These are phyloP conservation scores for Xeromyces bisporus DNA, from an alignment of 495 filamentous ascomycete species.

Conservation along the genomic window DNA sequence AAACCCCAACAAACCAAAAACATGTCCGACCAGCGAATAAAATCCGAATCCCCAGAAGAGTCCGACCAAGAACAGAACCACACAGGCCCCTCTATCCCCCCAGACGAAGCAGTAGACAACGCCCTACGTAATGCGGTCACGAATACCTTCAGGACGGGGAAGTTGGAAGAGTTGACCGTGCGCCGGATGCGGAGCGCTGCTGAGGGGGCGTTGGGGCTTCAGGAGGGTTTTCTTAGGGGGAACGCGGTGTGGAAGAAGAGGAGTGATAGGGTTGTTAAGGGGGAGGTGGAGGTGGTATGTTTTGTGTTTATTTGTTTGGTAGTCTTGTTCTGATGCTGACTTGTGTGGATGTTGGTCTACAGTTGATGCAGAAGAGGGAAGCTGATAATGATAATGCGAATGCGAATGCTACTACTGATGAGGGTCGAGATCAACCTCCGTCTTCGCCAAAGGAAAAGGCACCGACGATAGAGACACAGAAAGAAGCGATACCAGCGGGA, in stretches of 20 bases:
- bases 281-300: too few relatives aligned
- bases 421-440: conserved; percentile 7
- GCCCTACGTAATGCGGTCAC: conserved; percentile 44
- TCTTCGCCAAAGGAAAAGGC: conserved; percentile 5
- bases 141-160: conserved; percentile 36
- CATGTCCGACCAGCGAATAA: conserved; percentile 20
- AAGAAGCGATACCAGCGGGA: too few relatives aligned
- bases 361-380: too few relatives aligned
- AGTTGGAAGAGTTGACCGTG: conserved; percentile 53
- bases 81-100: conserved; percentile 6
- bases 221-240: conserved; percentile 50
- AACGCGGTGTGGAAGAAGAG: conserved; percentile 54
- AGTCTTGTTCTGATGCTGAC: too few relatives aligned
- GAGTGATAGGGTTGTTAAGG: conserved; percentile 58
- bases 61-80: conserved; percentile 11
- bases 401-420: conserved; percentile 4
- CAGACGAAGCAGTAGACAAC: conserved; percentile 28
- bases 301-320: too few relatives aligned
- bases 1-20: too few relatives aligned
- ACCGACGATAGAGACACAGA: conserved; percentile 15
- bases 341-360: too few relatives aligned
- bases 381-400: conserved; percentile 3
- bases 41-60: conserved; percentile 22
- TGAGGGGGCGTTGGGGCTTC: conserved; percentile 48
- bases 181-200: conserved; percentile 52